These are phyloP conservation scores for Trametes pubescens DNA, from an alignment of 1,284 basidiomycete species.

Conservation along the genomic window DNA sequence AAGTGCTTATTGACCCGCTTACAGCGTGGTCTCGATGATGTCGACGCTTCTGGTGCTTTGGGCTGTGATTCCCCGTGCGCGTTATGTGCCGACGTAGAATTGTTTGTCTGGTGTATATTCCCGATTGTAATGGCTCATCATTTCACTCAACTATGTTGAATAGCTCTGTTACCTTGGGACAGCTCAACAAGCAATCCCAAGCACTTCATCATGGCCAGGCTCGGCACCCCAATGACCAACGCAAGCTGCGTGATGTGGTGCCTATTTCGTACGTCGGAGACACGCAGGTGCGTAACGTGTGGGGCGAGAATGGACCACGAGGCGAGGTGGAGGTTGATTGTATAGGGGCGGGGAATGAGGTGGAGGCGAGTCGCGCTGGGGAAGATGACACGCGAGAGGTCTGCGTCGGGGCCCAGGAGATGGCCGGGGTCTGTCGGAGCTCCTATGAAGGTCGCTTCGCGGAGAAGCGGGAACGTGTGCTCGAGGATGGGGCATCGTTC, in stretches of 20 bases:
- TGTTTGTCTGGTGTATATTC: neutral
- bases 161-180: no score
- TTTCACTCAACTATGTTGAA: no score
- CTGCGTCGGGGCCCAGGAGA: neutral
- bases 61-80: conserved; percentile 40
- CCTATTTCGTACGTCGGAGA: neutral
- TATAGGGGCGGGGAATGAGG: neutral
- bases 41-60: conserved; percentile 40
- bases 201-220: no score
- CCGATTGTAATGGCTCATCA: no score
- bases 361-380: neutral
- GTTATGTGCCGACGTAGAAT: conserved; percentile 29
- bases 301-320: neutral
- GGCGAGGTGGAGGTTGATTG: neutral
- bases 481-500: neutral
- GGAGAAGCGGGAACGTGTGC: neutral
- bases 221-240: neutral
- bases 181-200: no score
- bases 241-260: neutral
- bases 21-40: conserved; percentile 37
- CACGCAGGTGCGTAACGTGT: neutral
- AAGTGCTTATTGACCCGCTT: neutral
- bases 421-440: neutral
- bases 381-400: neutral
- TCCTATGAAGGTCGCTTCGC: neutral